Evolutionary conservation across 2,329 filamentous ascomycete genomes (phyloP), one percentile per base, ranked within the genome.

Genomic region (Colletotrichum sidae): DNA sequence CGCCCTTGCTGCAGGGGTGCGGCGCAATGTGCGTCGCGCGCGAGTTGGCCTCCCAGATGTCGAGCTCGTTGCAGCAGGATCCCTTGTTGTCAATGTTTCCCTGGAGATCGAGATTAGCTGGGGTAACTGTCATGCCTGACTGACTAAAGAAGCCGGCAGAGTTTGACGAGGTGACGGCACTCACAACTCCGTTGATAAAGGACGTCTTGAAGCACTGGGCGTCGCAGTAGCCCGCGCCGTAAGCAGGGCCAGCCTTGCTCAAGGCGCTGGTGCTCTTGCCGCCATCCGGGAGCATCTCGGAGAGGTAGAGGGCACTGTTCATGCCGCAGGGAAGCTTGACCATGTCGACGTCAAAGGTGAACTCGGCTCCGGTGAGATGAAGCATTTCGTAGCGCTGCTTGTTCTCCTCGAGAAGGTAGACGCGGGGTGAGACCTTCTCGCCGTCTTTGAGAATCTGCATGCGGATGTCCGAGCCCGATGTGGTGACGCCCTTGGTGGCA

Each of bases 41-140:
- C 55, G 80, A 81, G 79, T 90, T 90, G 62, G 86, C 86, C 74
- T 90, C 88, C 86, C 86, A 88, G 73, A 89, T 83, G 65, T 91
- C 89, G 84, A 92, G 88, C 77, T 91, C 89, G 47, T 84, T 78
- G 76, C 89, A 91, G 83, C 89, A 91, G 44, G 88, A 81, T 67
- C 89, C 89, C 54, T 83, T 78, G 47, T 76, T 80, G 7, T 85
- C 82, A n/a, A 82, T 78, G 72, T 89, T 90, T 53, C 79, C 86
- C 80, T 84, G 35, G 25, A 55, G 9, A 33, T 66, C 46, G 11
- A 17, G 67, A n/a, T 68, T 68, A 69, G 67, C 73, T 25, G 25
- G 4, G 25, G 25, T 0, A 25, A 5, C 4, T 25, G 25, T 72
- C 72, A 8, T 34, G 33, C 9, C 15, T 46, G 1, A 6, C 15